phyloP scores from a whole-genome alignment of 257 asterid genomes.

The Ilex asprella region DNA sequence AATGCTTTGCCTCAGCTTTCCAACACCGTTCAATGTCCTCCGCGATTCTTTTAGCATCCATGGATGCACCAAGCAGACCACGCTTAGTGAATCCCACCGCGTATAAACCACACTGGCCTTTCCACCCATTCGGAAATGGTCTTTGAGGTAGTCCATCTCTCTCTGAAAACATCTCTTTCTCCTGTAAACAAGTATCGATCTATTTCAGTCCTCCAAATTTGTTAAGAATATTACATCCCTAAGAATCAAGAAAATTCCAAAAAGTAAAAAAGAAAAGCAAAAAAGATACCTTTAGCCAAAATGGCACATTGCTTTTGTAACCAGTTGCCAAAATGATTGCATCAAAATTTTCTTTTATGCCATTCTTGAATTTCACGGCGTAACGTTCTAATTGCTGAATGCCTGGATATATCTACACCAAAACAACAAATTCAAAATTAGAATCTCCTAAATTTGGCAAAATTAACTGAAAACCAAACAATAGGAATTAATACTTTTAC shows the following conservation, averaged over 20 bases:
- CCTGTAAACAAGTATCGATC: conserved; percentile 26
- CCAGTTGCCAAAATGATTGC: conserved; percentile 69
- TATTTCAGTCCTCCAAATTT: too few relatives aligned
- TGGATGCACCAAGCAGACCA: conserved; percentile 93
- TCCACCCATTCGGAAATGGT: conserved; percentile 96
- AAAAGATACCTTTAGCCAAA: conserved; percentile 48
- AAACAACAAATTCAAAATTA: too few relatives aligned
- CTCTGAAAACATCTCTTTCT: conserved; percentile 71
- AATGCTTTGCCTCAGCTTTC: conserved; percentile 24
- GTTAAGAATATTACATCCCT: neutral
- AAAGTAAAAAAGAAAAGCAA: neutral
- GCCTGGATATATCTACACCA: conserved; percentile 43
- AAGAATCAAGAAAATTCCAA: neutral
- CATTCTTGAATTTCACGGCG: conserved; percentile 49
- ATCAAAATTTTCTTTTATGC: conserved; percentile 42
- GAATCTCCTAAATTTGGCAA: too few relatives aligned
- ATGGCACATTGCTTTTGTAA: conserved; percentile 69
- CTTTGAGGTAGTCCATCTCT: conserved; percentile 84
- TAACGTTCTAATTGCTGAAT: conserved; percentile 33
- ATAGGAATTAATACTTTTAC: too few relatives aligned
- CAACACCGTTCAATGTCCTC: conserved; percentile 44
- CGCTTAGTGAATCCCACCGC: conserved; percentile 98
- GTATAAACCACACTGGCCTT: conserved; percentile 79
- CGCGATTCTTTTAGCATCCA: conserved; percentile 84
- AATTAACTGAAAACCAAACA: too few relatives aligned